A percentile compares a stretch with the other conserved stretches of the same genome.
phyloP scores from a whole-genome alignment of 805 yeast species.

The Yamadazyma philogaea region DNA sequence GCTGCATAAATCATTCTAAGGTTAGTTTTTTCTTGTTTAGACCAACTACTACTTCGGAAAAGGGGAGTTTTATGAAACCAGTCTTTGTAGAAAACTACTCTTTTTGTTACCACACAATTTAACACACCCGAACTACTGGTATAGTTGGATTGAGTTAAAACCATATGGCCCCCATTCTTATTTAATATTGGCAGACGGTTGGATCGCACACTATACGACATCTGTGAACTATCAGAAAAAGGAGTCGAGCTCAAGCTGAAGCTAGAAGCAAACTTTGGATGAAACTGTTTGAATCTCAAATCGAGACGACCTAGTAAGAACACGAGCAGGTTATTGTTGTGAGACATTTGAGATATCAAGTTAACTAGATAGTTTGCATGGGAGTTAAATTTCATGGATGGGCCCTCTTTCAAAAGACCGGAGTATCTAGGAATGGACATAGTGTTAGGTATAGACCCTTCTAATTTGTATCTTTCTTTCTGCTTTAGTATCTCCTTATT shows the following conservation, averaged over 20 bases:
- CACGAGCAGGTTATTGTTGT: slow-evolving; percentile 22
- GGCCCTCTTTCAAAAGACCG: slow-evolving; percentile 27
- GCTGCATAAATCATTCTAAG: slow-evolving; percentile 8
- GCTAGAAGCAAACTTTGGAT: not conserved
- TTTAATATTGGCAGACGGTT: not conserved
- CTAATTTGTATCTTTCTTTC: slow-evolving; percentile 18
- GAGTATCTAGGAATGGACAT: slow-evolving; percentile 30
- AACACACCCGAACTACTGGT: slow-evolving; percentile 4
- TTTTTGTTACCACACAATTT: slow-evolving; percentile 21
- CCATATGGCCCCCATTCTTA: slow-evolving; percentile 9
- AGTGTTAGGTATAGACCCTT: slow-evolving; percentile 21
- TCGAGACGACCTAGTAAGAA: slow-evolving; percentile 31
- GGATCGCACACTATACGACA: not conserved
- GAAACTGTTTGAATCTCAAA: slow-evolving; percentile 20
- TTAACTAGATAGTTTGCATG: slow-evolving; percentile 29
- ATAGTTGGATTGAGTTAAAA: slow-evolving; percentile 9
- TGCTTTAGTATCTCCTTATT: slow-evolving; percentile 21
- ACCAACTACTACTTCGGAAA: not conserved
- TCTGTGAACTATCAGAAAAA: slow-evolving; percentile 3
- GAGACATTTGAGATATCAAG: slow-evolving; percentile 22
- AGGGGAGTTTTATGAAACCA: slow-evolving; percentile 26
- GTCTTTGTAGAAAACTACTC: slow-evolving; percentile 33
- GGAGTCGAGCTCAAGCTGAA: not conserved
- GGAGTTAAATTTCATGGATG: slow-evolving; percentile 26
- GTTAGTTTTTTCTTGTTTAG: not conserved